Conservation (phyloP, 768 basidiomycete species). For the Fomitopsis pulvina region DNA sequence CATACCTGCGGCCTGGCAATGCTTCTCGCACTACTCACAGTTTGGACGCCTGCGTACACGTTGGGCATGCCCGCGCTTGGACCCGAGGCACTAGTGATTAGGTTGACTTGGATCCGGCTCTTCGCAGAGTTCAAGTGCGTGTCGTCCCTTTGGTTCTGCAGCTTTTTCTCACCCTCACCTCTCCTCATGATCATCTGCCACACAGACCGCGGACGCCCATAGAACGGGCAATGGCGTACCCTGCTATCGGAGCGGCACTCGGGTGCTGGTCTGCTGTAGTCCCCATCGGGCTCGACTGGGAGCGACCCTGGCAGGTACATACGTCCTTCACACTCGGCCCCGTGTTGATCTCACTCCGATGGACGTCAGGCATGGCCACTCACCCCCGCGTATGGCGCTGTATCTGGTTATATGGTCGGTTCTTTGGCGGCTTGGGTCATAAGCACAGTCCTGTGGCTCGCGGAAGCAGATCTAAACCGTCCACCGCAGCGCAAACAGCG, state of each 20-base stretch:
- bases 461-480: conserved; percentile 11
- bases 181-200: background rate
- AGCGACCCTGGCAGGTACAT: conserved; percentile 92
- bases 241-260: conserved; percentile 60
- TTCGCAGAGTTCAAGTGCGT: conserved; percentile 82
- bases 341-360: background rate
- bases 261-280: conserved; percentile 81
- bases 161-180: background rate
- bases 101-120: conserved; percentile 69
- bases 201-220: conserved; percentile 51
- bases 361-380: conserved; percentile 75
- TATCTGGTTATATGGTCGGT: conserved; percentile 60
- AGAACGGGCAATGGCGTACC: conserved; percentile 77
- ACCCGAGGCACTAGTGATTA: conserved; percentile 40
- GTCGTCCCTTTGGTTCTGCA: conserved; percentile 49
- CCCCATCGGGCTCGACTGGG: conserved; percentile 93
- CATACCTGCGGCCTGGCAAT: conserved; percentile 68
- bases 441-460: conserved; percentile 27
- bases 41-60: conserved; percentile 64
- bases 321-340: background rate
- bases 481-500: conserved; percentile 2
- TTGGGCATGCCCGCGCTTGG: conserved; percentile 50
- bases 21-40: conserved; percentile 57
- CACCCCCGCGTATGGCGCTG: conserved; percentile 66
- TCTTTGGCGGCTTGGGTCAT: conserved; percentile 48